Base-by-base conservation (phyloP, 345 rosid species). In the Fremontodendron californicum region DNA sequence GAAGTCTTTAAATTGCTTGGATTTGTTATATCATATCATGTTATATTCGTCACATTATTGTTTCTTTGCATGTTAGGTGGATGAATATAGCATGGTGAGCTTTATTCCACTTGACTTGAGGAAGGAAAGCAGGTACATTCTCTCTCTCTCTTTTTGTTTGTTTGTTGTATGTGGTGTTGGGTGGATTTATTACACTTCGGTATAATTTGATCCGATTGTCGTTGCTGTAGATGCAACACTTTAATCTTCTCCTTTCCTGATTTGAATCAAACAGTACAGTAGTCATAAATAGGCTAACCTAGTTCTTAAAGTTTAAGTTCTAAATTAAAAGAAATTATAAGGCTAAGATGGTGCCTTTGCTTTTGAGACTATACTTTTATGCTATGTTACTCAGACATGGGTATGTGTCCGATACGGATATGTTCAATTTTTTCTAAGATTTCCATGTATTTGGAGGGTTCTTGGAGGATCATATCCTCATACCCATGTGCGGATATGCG, bases 31-130 rank as follows among this genome's bases (percentile, higher is more conserved):
- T 43, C 37, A 69, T 69, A 25, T 43, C 37, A 43, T 43, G 37
- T 9, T 43, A 13, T 43, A 25, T 0, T 61, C 13, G 2, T 65
- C 1, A 40, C 29, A 35, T 16, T 66, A 9, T 43, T 33, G 16
- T 58, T 45, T 46, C 58, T 57, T 25, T 39, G 73, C 42, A 37
- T 83, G 21, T 55, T 79, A 92, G 99, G 92, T 93, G 72, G 93
- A 93, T 75, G 89, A 92, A 65, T 96, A 84, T 82, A 86, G 89
- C 89, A 93, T 92, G 98, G 98, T 93, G 84, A 92, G 91, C 85
- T 92, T 96, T 77, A 75, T 88, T 76, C 98, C 95, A 1, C 90
- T 92, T 27, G 88, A 94, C 85, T 80, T 93, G 78, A 87, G 90
- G 81, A 93, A 92, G 87, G 93, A 92, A 61, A 82, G 76, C 74